Evolutionary conservation across 176 grass and related monocot genomes (phyloP), one percentile per base, ranked within the genome.

Genomic region (Eragrostis curvula): DNA sequence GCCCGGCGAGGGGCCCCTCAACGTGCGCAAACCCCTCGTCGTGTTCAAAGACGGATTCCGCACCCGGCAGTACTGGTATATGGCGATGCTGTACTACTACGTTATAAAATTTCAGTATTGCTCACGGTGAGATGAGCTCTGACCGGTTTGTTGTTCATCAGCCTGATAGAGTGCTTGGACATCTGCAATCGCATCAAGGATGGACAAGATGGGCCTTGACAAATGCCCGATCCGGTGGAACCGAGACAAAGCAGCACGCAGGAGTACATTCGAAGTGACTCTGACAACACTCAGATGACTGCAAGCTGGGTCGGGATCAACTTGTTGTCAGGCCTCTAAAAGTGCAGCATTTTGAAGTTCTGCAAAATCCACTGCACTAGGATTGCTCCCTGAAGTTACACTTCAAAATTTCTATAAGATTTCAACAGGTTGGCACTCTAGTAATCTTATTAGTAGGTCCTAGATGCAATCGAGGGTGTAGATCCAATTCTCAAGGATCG

Each of bases 111-210:
- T 20, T 7, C 7, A 16, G 27, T 40, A 14, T 53, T 61, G 53
- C 16, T 15, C 41, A 23, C 36, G 43, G n/a, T 47, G 46, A 45
- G 0, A 14, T 25, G 3, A 29, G 30, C 7, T 65, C 66, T 70
- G 3, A 66, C 18, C 12, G 14, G 9, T 32, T 86, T 80, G 58
- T 60, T 79, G 7, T 23, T 73, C 7, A 1, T 21, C 56, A 91
- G 87, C 78, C 53, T 91, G 72, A 71, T 80, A 24, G 92, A 94
- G 67, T 94, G 92, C 81, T 91, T 89, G 12, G 92, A 94, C 42
- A 87, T 91, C 15, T 94, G 92, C 77, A 94, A 94, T 60, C 80
- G 86, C 66, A 87, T 94, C 84, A 89, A 91, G 84, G 92, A 94
- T 50, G 92, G 92, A 17, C 81, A 91, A 39, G 92, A 94, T 75